Conservation (phyloP, 192 early-diverging fungal genomes). For the Backusella morwellensis region DNA sequence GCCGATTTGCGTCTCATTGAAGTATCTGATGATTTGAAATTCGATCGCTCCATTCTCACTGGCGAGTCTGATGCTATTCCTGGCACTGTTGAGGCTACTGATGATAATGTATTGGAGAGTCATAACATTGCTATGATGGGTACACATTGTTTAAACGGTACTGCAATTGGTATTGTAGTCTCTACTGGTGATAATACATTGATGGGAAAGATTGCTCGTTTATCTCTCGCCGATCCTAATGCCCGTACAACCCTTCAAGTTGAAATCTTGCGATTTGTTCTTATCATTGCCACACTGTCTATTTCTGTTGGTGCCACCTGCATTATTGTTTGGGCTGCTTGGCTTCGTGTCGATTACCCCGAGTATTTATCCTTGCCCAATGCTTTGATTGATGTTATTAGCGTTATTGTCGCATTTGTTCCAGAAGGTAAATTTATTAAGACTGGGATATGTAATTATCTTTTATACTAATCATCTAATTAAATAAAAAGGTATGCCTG, state of each 20-base stretch:
- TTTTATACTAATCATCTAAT: neutral
- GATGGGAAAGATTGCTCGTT: constrained; percentile 70
- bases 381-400: constrained; percentile 52
- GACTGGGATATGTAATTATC: neutral
- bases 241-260: constrained; percentile 55
- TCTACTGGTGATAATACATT: constrained; percentile 74
- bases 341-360: constrained; percentile 55
- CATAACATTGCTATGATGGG: constrained; percentile 82
- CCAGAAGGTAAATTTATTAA: constrained; percentile 47
- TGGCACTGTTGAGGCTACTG: constrained; percentile 60
- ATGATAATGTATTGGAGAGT: constrained; percentile 74
- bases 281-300: constrained; percentile 59
- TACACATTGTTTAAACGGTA: constrained; percentile 67
- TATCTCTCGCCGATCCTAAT: constrained; percentile 44
- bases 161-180: constrained; percentile 71
- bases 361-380: constrained; percentile 48
- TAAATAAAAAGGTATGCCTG: constrained; percentile 52
- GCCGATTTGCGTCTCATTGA: constrained; percentile 75
- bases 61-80: constrained; percentile 71
- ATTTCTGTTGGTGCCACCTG: constrained; percentile 48
- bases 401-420: constrained; percentile 73
- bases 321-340: constrained; percentile 45
- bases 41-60: constrained; percentile 80
- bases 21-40: constrained; percentile 62
- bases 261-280: constrained; percentile 66